Conservation (phyloP, 2,329 filamentous ascomycete species). For the Fusarium sp. region DNA sequence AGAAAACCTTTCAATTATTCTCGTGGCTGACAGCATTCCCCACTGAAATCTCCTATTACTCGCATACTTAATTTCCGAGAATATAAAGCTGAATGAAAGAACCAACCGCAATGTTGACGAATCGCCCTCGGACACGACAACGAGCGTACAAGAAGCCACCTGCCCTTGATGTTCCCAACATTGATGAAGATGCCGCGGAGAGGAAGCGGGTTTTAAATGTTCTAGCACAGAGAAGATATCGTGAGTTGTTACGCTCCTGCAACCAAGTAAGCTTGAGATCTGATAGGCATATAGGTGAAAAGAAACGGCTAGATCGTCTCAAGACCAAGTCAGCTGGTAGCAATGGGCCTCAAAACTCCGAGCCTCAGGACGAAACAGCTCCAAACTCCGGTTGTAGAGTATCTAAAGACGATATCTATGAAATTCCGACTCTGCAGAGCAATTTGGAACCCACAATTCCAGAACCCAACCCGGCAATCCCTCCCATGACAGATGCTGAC, state of each 20-base stretch:
- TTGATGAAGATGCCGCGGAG: slow-evolving; percentile 61
- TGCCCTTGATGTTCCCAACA: slow-evolving; percentile 56
- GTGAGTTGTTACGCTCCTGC: slow-evolving; percentile 41
- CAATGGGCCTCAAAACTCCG: not conserved
- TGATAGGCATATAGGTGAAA: slow-evolving; percentile 43
- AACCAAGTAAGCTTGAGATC: not conserved
- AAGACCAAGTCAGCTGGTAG: slow-evolving; percentile 28
- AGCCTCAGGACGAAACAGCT: not conserved
- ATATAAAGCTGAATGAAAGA: slow-evolving; percentile 9
- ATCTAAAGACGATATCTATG: slow-evolving; percentile 9
- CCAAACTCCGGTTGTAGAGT: not conserved
- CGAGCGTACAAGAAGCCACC: slow-evolving; percentile 52
- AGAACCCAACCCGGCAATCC: not conserved
- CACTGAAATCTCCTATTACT: not conserved
- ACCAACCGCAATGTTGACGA: not conserved
- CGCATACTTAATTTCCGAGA: not conserved
- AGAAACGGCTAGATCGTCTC: slow-evolving; percentile 45
- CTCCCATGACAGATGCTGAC: slow-evolving; percentile 15
- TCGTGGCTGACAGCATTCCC: not conserved
- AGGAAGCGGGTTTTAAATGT: slow-evolving; percentile 64
- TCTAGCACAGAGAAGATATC: slow-evolving; percentile 63
- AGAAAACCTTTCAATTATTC: not conserved
- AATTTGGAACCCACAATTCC: not conserved
- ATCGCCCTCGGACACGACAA: slow-evolving; percentile 50
- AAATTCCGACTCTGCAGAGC: not conserved